phyloP scores from a whole-genome alignment of 1,284 basidiomycete genomes.

The Calocybe gambosa region DNA sequence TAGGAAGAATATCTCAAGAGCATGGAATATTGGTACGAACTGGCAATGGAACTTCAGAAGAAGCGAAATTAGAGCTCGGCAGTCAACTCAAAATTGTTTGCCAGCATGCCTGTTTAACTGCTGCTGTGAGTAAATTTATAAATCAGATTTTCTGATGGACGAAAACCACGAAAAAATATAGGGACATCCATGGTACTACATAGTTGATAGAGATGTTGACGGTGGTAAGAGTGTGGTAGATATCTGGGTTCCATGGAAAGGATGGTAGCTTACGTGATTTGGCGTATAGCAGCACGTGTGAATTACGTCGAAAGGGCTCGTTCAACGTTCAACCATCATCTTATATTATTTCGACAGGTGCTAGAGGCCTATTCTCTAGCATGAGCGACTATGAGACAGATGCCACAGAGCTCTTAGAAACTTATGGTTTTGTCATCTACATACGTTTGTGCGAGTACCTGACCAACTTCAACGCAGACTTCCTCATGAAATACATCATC shows the following conservation, averaged over 20 bases:
- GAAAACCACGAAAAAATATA: slow-evolving; percentile 22
- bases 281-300: not conserved
- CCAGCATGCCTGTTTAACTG: slow-evolving; percentile 75
- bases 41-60: slow-evolving; percentile 20
- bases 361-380: slow-evolving; percentile 15
- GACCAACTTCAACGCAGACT: slow-evolving; percentile 52
- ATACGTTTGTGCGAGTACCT: slow-evolving; percentile 1
- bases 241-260: slow-evolving; percentile 89
- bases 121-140: slow-evolving; percentile 41
- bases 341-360: slow-evolving; percentile 8
- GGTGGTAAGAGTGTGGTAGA: slow-evolving; percentile 60
- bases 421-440: slow-evolving; percentile 62
- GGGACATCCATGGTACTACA: slow-evolving; percentile 76
- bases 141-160: not conserved
- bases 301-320: not conserved
- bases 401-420: slow-evolving; percentile 87
- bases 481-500: slow-evolving; percentile 96
- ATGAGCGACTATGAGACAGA: slow-evolving; percentile 70
- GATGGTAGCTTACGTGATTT: slow-evolving; percentile 48
- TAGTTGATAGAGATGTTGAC: slow-evolving; percentile 56
- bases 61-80: slow-evolving; percentile 47
- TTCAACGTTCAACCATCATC: not conserved
- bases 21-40: slow-evolving; percentile 64
- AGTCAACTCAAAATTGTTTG: slow-evolving; percentile 62
- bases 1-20: slow-evolving; percentile 75